Evolutionary conservation across 2,329 filamentous ascomycete genomes (phyloP).

Genomic region (Pseudonectria foliicola): DNA sequence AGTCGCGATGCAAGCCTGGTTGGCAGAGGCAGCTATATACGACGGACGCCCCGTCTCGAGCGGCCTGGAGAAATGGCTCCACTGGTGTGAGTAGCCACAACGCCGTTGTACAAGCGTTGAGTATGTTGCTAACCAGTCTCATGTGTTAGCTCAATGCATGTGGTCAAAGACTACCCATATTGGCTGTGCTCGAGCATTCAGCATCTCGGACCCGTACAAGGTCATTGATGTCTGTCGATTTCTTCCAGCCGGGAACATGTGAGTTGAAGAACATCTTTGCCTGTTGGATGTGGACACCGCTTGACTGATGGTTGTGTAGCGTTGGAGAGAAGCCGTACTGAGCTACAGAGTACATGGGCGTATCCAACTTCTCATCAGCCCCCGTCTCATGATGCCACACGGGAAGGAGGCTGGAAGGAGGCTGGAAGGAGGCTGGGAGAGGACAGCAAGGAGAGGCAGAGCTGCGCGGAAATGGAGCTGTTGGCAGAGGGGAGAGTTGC

Average conservation of each 20-base stretch:
- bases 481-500: no score
- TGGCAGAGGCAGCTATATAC: conserved; percentile 24
- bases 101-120: background rate
- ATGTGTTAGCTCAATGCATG: conserved; percentile 29
- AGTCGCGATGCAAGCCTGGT: conserved; percentile 24
- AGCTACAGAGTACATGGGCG: no score
- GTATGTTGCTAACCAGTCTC: conserved; percentile 3
- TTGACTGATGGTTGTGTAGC: background rate
- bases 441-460: no score
- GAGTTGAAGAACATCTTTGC: conserved; percentile 8
- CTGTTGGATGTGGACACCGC: background rate
- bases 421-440: no score
- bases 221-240: conserved; percentile 30
- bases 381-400: no score
- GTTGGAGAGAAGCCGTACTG: no score
- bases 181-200: conserved; percentile 27
- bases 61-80: conserved; percentile 28
- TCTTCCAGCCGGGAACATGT: conserved; percentile 29
- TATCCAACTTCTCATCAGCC: no score
- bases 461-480: no score
- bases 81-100: conserved; percentile 27
- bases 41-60: conserved; percentile 23
- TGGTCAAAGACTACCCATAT: conserved; percentile 27
- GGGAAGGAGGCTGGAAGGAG: no score
- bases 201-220: conserved; percentile 25